Evolutionary conservation across 2,329 filamentous ascomycete species (phyloP), one percentile per base, ranked within the genome.

Genomic region (Fusarium sp.): DNA sequence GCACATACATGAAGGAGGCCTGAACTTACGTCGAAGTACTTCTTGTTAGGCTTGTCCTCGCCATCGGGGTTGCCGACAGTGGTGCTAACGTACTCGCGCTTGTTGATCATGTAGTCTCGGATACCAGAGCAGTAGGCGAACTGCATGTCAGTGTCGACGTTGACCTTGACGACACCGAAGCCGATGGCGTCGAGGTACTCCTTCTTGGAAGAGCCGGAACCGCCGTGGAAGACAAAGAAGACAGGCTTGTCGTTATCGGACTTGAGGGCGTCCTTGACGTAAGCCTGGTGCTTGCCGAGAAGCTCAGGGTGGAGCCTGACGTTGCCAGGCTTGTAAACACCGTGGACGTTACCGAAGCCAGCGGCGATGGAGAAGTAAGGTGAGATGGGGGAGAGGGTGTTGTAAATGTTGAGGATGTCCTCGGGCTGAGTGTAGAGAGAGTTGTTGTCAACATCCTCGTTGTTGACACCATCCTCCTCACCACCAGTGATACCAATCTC

Each of bases 191-290:
- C 87, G 65, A 83, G 84, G 86, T 91, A 99, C 82, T 99, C 95
- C 71, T 92, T 80, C 84, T 97, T 96, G 77, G 85, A 84, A 67
- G 91, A 96, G 70, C 95, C 95, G 65, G 92, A 96, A 72, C 95
- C 95, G 74, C 95, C 95, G 86, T 99, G 95, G 90, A 99, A 99
- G 78, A 99, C 95, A 74, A 99, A 92, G 88, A 93, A 98, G 75
- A 98, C 91, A 70, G 95, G 95, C 89, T 97, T 97, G 75, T 91
- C 85, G 67, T 91, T 86, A 71, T 84, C 81, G 72, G 85, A 80
- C 68, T 80, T 78, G 66, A 89, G 87, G 83, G 96, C 86, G 79
- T 94, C 87, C 80, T 92, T 87, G 78, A 97, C 92, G 79, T 90
- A 92, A 66, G 84, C 84, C 84, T 99, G 95, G 88, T 99, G 95